Evolutionary conservation across 805 yeast species (phyloP), one percentile per base, ranked within the genome.

Genomic region (Ogataea kodamae): DNA sequence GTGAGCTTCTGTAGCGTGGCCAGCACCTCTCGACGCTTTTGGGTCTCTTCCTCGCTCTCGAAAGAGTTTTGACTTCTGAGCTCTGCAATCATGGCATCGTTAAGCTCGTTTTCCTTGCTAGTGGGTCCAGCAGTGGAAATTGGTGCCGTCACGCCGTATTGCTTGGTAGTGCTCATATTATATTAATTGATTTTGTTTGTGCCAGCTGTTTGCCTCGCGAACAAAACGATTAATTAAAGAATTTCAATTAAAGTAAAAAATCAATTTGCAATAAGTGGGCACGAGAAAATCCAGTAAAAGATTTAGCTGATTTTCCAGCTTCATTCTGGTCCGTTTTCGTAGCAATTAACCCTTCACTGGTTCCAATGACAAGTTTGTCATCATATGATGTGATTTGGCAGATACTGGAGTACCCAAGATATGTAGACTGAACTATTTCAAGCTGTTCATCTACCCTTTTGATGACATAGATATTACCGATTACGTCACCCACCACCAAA

Each of bases 71-170:
- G 84, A 16, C 64, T 68, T 55, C 88, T 83, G 30, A 92, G 67
- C 56, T 88, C 97, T 33, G 70, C 74, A 28, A 92, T 78, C 57
- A 92, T 64, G 28, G 66, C 60, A 52, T 84, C 95, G 54, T 92
- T 92, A 37, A 88, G 59, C 17, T 64, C 65, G 33, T 78, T 78
- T 55, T 92, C 98, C 18, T 75, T 76, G 1, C 86, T 76, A 1
- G 95, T 82, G 0, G 98, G 89, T 7, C 84, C 85, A 1, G 79
- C 86, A n/a, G 70, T 59, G 0, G 97, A 86, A 22, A 90, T 83
- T 1, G 97, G 97, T 13, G 74, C 75, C 12, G 92, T 83, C 18
- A 83, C 84, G 26, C 92, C 92, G 47, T 66, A 79, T 43, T 65
- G 65, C 27, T 45, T 48, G 7, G 33, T 22, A 11, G 33, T 35